Evolutionary conservation across 2,329 filamentous ascomycete genomes (phyloP), one percentile per base, ranked within the genome.

Genomic region (Helotiales sp.): DNA sequence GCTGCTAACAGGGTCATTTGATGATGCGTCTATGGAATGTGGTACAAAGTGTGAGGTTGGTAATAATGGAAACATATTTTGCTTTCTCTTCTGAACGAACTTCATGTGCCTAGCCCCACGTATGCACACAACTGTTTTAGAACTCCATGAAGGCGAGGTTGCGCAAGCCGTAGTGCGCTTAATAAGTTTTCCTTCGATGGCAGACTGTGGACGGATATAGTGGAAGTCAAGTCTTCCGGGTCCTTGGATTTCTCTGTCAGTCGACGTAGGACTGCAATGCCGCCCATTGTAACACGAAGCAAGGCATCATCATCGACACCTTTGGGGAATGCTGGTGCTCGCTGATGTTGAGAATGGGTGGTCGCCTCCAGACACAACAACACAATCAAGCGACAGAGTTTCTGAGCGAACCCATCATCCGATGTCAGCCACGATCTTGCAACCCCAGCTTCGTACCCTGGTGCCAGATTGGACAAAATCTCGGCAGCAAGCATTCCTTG

Each of bases 401-500:
- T 94, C 66, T 91, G 87, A 0, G 92, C 91, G 78, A 97, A 96
- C 0, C 92, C 92, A 73, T 96, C 93, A 49, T 91, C 88, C 3
- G 92, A 93, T 45, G 90, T 88, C 7, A 98, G 85, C 94, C 96
- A 98, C 0, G 87, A 84, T 64, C 88, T 87, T 3, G 94, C 91
- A 7, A 97, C 80, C 3, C 87, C 86, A 17, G 85, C 86, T 71
- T 96, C 93, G n/a, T 87, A 84, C 4, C 86, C 86, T 2, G 90
- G 90, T 2, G 89, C 87, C 13, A 97, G 83, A 10, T 89, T 89
- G 0, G 93, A 89, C 2, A 98, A 81, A 61, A 98, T 96, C 72
- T 98, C 94, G 0, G 93, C 94, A 1, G 93, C 92, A 6, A 98
- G 84, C 74, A 98, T 87, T 1, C 93, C 94, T 80, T 99, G 96